Evolutionary conservation across 345 rosid species (phyloP), one percentile per base, ranked within the genome.

Genomic region (Turnera subulata): DNA sequence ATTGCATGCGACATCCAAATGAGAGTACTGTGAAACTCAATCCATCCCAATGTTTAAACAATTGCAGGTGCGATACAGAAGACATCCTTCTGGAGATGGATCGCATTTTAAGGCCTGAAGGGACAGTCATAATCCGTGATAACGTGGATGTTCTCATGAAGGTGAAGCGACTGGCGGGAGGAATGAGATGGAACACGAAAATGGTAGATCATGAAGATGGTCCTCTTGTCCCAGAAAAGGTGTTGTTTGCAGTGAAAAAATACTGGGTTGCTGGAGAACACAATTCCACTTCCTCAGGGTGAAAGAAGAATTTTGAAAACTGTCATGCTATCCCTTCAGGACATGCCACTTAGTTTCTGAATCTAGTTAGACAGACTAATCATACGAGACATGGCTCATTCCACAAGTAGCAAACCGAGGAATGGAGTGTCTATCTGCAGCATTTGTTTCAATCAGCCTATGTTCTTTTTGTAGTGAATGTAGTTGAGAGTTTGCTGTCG

Each of bases 171-270:
- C 16, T 53, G 18, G 68, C 63, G 15, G 43, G 56, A 35, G 74
- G 61, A 17, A 69, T 69, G 74, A 69, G 74, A 69, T 69, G 69
- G 74, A 58, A 58, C 13, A 58, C 65, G 11, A 69, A 69, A 48
- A 39, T 69, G 55, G 69, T 69, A 50, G 74, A 69, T 53, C 74
- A 69, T 53, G 74, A 69, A 37, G 74, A 63, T 58, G 69, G 74
- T n/a, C 74, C 69, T 4, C 65, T 63, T 23, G 46, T 58, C 35
- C 14, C 64, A 10, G 74, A 69, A 22, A 69, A 69, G 56, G 57
- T 69, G 35, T 20, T 69, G 64, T 69, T 69, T 48, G 64, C 74
- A 38, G 74, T 63, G 43, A 69, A 69, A 63, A 64, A 32, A n/a
- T 69, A 69, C 33, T 69, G 74, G 74, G 68, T 63, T 58, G 74